These are phyloP conservation scores for Combretum micranthum DNA, from an alignment of 345 rosid genomes.

Conservation along the genomic window DNA sequence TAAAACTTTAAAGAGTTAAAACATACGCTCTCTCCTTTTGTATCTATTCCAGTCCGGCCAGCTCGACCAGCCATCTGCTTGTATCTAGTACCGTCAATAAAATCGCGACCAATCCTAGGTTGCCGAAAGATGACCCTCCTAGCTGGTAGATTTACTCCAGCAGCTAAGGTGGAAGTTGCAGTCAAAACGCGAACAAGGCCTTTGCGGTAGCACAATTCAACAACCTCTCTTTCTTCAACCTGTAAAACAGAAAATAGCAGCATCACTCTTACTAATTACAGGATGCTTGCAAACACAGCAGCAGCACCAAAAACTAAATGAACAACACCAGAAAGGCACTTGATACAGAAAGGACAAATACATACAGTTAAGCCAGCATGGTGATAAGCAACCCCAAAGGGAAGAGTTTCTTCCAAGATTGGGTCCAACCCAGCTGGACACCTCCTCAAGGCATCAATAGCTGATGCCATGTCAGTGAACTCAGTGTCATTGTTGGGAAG, in stretches of 20 bases:
- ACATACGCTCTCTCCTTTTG: constrained; percentile 97
- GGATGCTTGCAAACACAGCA: too few relatives aligned
- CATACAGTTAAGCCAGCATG: constrained; percentile 99
- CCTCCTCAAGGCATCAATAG: constrained; percentile 67
- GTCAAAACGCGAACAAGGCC: constrained; percentile 89
- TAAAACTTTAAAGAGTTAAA: constrained; percentile 5
- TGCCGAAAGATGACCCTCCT: constrained; percentile 98
- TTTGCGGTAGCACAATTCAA: constrained; percentile 84
- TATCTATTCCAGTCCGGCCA: constrained; percentile 97
- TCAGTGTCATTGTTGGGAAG: constrained; percentile 40
- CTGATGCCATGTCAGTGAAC: constrained; percentile 58
- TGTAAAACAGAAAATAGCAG: constrained; percentile 21
- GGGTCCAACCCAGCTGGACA: constrained; percentile 93
- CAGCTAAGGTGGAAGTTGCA: constrained; percentile 97
- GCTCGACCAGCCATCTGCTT: constrained; percentile 99
- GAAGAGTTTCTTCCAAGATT: constrained; percentile 80
- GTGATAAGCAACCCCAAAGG: constrained; percentile 95
- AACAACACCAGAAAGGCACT: background rate
- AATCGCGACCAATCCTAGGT: constrained; percentile 93
- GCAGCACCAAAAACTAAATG: too few relatives aligned
- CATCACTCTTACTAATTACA: too few relatives aligned
- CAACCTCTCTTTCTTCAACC: constrained; percentile 97
- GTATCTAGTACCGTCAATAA: constrained; percentile 96
- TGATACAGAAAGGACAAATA: constrained; percentile 1
- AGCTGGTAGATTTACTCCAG: constrained; percentile 97